phyloP scores from a whole-genome alignment of 192 early-diverging fungal species.

The Umbelopsis isabellina region DNA sequence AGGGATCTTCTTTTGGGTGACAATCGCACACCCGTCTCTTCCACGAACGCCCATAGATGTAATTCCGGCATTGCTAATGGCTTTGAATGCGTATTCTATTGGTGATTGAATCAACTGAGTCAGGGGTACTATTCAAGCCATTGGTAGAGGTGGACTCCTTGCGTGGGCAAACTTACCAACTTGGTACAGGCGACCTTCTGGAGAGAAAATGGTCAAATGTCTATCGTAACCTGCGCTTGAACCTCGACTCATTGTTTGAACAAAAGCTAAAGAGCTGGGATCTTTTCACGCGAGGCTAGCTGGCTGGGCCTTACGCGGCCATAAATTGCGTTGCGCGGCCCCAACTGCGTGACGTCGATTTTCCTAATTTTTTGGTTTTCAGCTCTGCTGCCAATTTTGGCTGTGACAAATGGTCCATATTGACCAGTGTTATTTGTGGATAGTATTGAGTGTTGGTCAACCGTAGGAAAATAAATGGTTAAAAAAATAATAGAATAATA shows the following conservation, averaged over 20 bases:
- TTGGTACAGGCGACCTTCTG: constrained; percentile 99
- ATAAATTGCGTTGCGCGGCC: constrained; percentile 7
- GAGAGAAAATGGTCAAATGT: constrained; percentile 99
- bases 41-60: constrained; percentile 97
- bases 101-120: too few species aligned
- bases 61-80: constrained; percentile 95
- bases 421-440: too few species aligned
- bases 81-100: constrained; percentile 99
- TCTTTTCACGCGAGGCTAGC: constrained; percentile 5
- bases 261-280: neutral
- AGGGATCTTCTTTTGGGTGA: constrained; percentile 97
- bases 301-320: constrained; percentile 7
- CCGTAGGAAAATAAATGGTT: too few species aligned
- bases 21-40: constrained; percentile 92
- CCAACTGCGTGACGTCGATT: constrained; percentile 18
- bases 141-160: too few species aligned
- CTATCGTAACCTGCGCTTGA: constrained; percentile 90
- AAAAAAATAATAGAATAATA: too few species aligned
- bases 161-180: constrained; percentile 70
- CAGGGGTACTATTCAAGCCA: too few species aligned
- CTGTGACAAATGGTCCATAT: too few species aligned
- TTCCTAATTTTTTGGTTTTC: neutral
- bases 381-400: neutral
- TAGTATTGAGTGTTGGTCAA: too few species aligned
- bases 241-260: constrained; percentile 37